These are phyloP conservation scores for Coemansia sp. DNA, from an alignment of 192 early-diverging fungal genomes.

Conservation along the genomic window DNA sequence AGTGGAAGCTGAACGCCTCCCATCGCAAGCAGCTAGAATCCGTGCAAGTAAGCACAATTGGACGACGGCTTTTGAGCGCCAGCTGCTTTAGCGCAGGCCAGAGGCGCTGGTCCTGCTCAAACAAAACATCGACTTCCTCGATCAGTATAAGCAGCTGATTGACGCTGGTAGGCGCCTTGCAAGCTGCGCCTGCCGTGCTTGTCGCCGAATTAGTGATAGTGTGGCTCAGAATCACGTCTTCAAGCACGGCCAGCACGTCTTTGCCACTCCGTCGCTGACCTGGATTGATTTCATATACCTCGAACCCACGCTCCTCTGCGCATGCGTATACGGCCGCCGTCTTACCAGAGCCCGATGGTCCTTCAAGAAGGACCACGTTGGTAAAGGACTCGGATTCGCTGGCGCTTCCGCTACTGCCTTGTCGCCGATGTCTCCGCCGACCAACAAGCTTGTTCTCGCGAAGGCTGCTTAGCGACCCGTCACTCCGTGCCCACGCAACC, in stretches of 20 bases:
- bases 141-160: slow-evolving; percentile 72
- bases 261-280: slow-evolving; percentile 66
- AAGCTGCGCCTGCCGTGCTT: background rate
- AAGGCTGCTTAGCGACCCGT: slow-evolving; percentile 30
- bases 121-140: slow-evolving; percentile 79
- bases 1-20: slow-evolving; percentile 27
- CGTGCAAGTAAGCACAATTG: slow-evolving; percentile 82
- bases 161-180: slow-evolving; percentile 5
- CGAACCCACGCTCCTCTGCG: slow-evolving; percentile 69
- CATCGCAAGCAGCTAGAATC: slow-evolving; percentile 32
- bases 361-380: slow-evolving; percentile 65
- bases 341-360: slow-evolving; percentile 69
- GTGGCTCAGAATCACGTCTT: slow-evolving; percentile 74
- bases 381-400: slow-evolving; percentile 47
- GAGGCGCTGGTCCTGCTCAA: slow-evolving; percentile 77
- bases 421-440: slow-evolving; percentile 14
- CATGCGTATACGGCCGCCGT: slow-evolving; percentile 70
- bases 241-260: slow-evolving; percentile 61
- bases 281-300: slow-evolving; percentile 73
- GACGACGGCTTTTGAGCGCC: slow-evolving; percentile 67
- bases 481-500: slow-evolving; percentile 37
- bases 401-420: slow-evolving; percentile 22
- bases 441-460: slow-evolving; percentile 18
- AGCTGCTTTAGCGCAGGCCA: slow-evolving; percentile 70
- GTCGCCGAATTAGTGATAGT: slow-evolving; percentile 49